Evolutionary conservation across 2,329 filamentous ascomycete genomes (phyloP), one percentile per base, ranked within the genome.

Genomic region (Aspergillus brasiliensis): DNA sequence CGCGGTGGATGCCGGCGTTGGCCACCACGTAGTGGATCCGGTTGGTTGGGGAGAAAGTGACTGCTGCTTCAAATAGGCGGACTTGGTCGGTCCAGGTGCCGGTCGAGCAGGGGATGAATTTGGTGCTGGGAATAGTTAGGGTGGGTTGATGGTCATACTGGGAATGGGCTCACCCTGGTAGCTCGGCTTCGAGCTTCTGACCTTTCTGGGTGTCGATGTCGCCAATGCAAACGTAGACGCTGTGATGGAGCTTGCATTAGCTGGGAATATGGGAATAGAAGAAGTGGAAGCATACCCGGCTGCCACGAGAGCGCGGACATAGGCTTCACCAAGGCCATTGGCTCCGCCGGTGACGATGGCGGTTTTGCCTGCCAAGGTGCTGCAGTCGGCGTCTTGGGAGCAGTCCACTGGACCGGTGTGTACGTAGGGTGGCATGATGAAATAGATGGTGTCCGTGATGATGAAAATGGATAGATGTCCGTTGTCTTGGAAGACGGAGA

Each of bases 51-150:
- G 69, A 71, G 34, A 72, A 68, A 8, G 64, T 60, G 0, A 54
- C 53, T 19, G 73, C 72, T 21, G 65, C 63, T 17, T 62, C 51
- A 34, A 76, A 74, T 8, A 75, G 62, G 7, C 51, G 63, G 37
- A 69, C 58, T 58, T 75, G 73, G 28, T 75, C 69, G 7, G 72
- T 69, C 74, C 71, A 76, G 3, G 58, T 67, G 15, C 65, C 60
- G 17, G 68, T 65, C 59, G 75, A 63, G 58, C 74, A 75, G 53
- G 65, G 59, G 8, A 76, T 59, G 46, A 70, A 76, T 59, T 72
- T 72, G 0, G 51, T 49, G 21, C 70, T 44, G 2, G 40, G 40
- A 17, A 2, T 44, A 3, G 40, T 44, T 5, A 23, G 28, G 1
- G 40, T 44, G n/a, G 17, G 17, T 5, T 44, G n/a, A 21, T 5